Conservation (phyloP, 2,329 filamentous ascomycete genomes). For the Paracamarosporium sp. region DNA sequence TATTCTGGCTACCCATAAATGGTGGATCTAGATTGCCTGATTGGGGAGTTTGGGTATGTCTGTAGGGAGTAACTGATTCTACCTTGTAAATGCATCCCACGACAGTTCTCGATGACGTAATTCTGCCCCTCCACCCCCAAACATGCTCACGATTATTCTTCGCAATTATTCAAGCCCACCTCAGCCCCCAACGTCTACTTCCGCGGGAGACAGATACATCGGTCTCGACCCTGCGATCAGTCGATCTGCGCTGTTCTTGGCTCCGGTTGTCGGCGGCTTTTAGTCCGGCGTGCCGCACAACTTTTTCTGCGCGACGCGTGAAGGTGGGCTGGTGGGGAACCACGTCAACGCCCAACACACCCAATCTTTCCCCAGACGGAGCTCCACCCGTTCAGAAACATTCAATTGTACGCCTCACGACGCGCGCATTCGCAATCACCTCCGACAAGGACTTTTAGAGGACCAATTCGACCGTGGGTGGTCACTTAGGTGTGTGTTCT, state of each 20-base stretch:
- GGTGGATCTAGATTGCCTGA: no score
- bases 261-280: slow-evolving; percentile 21
- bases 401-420: not conserved
- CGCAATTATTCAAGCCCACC: not conserved
- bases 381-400: slow-evolving; percentile 7
- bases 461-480: not conserved
- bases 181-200: not conserved
- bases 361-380: slow-evolving; percentile 9
- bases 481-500: not conserved
- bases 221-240: not conserved
- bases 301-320: slow-evolving; percentile 14
- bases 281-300: slow-evolving; percentile 8
- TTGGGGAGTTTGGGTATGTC: no score
- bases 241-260: slow-evolving; percentile 1
- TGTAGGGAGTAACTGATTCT: not conserved
- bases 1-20: no score
- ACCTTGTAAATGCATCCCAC: not conserved
- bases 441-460: not conserved
- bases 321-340: slow-evolving; percentile 12
- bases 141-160: not conserved
- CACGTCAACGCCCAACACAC: slow-evolving; percentile 2
- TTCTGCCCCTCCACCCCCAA: not conserved
- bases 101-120: slow-evolving; percentile 1
- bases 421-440: not conserved
- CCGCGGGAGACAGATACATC: not conserved